Conservation (phyloP, 257 asterid genomes). For the Nicotiana attenuata region DNA sequence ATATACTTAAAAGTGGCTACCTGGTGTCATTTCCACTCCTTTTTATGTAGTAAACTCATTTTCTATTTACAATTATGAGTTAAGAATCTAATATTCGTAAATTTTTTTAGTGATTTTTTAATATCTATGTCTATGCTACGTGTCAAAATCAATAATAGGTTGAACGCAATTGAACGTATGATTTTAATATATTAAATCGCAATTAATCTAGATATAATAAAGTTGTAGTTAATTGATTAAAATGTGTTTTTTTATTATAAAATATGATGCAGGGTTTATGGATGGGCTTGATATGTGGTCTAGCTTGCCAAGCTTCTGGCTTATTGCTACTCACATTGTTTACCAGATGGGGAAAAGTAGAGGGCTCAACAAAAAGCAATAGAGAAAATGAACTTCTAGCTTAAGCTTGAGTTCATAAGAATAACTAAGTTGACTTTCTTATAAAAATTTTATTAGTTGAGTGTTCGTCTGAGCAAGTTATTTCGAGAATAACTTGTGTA, state of each 20-base stretch:
- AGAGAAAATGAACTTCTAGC: neutral
- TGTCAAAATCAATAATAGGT: neutral
- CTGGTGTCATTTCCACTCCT: too few relatives aligned
- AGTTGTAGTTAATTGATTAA: neutral
- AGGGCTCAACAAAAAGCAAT: constrained; percentile 11
- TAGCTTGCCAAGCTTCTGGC: constrained; percentile 45
- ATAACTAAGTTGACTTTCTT: too few relatives aligned
- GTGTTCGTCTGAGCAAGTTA: too few relatives aligned
- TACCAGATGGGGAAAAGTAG: constrained; percentile 50
- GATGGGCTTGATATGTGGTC: constrained; percentile 68
- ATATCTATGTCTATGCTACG: neutral
- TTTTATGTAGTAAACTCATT: neutral
- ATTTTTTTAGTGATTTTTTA: too few relatives aligned
- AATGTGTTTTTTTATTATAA: neutral
- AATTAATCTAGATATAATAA: neutral
- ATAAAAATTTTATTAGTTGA: too few relatives aligned
- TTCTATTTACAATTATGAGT: too few relatives aligned
- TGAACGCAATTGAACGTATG: too few relatives aligned
- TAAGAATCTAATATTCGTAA: too few relatives aligned
- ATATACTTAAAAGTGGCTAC: too few relatives aligned
- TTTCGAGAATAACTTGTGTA: too few relatives aligned
- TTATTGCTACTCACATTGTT: constrained; percentile 45
- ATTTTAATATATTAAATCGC: too few relatives aligned
- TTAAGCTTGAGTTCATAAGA: neutral
- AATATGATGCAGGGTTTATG: constrained; percentile 51